These are phyloP conservation scores for Microstegium vimineum DNA, from an alignment of 176 grass and related monocot species.

Conservation along the genomic window DNA sequence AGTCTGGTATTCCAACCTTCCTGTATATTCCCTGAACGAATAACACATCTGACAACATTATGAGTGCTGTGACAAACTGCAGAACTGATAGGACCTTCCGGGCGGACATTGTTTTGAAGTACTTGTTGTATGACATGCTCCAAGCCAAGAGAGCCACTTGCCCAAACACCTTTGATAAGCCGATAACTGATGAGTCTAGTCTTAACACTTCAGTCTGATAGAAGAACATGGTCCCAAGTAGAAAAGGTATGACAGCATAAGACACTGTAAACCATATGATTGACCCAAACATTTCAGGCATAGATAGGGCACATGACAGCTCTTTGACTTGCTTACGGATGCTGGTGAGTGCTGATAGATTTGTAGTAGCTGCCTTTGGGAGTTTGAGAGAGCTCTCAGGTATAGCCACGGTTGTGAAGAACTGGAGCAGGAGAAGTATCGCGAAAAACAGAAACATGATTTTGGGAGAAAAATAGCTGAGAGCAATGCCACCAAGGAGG, in stretches of 20 bases:
- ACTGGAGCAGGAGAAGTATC: constrained; percentile 69
- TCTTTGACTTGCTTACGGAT: constrained; percentile 79
- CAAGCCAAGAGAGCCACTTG: constrained; percentile 70
- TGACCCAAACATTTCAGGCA: constrained; percentile 62
- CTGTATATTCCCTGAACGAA: constrained; percentile 86
- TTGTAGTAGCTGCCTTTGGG: constrained; percentile 43
- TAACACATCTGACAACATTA: constrained; percentile 75
- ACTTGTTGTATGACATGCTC: constrained; percentile 84
- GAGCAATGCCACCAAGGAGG: constrained; percentile 77
- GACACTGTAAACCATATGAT: constrained; percentile 80
- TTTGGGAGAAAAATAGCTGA: constrained; percentile 65
- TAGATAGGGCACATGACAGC: constrained; percentile 44
- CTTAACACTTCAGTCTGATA: constrained; percentile 86
- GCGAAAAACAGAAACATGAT: constrained; percentile 75
- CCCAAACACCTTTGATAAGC: constrained; percentile 88
- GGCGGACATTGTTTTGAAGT: constrained; percentile 62
- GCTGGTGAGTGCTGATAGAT: constrained; percentile 40
- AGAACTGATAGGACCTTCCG: constrained; percentile 62
- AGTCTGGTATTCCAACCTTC: constrained; percentile 61
- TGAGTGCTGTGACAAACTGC: constrained; percentile 52
- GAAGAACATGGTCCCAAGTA: constrained; percentile 93
- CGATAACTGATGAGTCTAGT: constrained; percentile 79
- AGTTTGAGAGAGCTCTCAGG: constrained; percentile 81
- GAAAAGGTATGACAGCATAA: constrained; percentile 69
- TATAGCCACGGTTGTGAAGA: constrained; percentile 57